Evolutionary conservation across 331 rosid genomes (phyloP), one percentile per base, ranked within the genome.

Genomic region (Erythrophleum ivorense): DNA sequence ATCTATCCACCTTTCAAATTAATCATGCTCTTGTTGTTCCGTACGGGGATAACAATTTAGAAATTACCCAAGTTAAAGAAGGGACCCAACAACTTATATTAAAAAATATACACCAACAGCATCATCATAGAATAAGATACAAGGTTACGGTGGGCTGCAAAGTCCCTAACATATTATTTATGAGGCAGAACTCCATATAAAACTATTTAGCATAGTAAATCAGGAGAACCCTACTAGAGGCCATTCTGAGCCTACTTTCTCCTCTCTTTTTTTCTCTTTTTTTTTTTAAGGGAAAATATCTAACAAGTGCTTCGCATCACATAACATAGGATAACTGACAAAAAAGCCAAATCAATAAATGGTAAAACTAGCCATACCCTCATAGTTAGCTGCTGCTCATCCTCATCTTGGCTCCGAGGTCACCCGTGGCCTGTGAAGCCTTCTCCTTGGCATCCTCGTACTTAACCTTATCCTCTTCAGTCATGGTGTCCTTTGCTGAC

Each of bases 361-460:
- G 78, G 69, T 36, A 53, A 15, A 76, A 80, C 73, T 83, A 73
- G 64, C 71, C 83, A 45, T 60, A 45, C 55, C 38, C 78, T 84
- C 82, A 89, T 48, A 80, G 15, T 73, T 90, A 75, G 21, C 66
- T 70, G 43, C 5, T 77, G 60, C 78, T 80, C 78, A 66, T 77
- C 79, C 90, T 88, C 88, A 91, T 81, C 74, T 53, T 63, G 40
- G 81, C 92, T 75, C 94, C 94, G 71, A 88, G 41, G 78, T 92
- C 84, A 0, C 83, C 92, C 0, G 90, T 53, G 14, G 89, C 87
- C 43, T 88, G 81, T 0, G 96, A 92, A 73, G 83, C 91, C 62
- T 74, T 86, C 81, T 91, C 98, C 82, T 88, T 94, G 14, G 91
- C 89, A 80, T 80, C 82, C 84, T 86, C 94, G 16, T 89, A 87